A percentile compares a stretch with the other conserved stretches of the same genome.
These are phyloP conservation scores for Sporothrix curviconia DNA, from an alignment of 2,329 filamentous ascomycete genomes.

Conservation along the genomic window DNA sequence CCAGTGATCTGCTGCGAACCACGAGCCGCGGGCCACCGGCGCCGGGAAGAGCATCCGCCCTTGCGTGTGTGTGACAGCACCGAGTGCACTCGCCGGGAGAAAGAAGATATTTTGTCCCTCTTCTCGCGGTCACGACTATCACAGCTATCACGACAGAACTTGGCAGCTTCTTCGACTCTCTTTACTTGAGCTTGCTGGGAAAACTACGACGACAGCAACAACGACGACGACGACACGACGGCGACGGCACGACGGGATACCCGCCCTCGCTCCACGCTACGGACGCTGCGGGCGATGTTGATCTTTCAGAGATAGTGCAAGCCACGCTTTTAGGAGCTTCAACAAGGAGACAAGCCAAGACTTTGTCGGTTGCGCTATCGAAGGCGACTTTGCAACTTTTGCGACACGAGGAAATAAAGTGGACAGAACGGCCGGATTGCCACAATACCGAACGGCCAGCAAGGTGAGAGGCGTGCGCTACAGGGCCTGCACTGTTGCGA, in stretches of 20 bases:
- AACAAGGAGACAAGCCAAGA: too few species aligned
- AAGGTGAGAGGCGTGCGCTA: neutral
- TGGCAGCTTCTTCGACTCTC: too few species aligned
- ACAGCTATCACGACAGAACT: too few species aligned
- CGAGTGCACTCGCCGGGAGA: neutral
- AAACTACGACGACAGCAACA: too few species aligned
- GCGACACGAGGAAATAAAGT: neutral
- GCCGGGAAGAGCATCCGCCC: neutral
- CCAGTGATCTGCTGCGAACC: neutral
- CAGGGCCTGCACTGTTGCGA: neutral
- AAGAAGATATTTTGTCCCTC: too few species aligned
- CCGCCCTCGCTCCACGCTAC: too few species aligned
- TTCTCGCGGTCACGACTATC: too few species aligned
- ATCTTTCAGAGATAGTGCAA: neutral
- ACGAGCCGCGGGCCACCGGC: too few species aligned
- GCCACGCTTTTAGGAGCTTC: neutral
- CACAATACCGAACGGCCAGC: neutral
- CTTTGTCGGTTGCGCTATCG: neutral
- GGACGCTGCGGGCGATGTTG: too few species aligned
- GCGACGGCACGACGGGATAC: too few species aligned
- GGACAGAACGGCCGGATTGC: neutral
- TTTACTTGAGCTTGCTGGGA: too few species aligned
- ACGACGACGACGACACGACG: too few species aligned
- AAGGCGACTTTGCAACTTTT: slow-evolving; percentile 6
- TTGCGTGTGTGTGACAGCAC: neutral